Evolutionary conservation across 1,284 basidiomycete genomes (phyloP), one percentile per base, ranked within the genome.

Genomic region (Ustilago lituana): DNA sequence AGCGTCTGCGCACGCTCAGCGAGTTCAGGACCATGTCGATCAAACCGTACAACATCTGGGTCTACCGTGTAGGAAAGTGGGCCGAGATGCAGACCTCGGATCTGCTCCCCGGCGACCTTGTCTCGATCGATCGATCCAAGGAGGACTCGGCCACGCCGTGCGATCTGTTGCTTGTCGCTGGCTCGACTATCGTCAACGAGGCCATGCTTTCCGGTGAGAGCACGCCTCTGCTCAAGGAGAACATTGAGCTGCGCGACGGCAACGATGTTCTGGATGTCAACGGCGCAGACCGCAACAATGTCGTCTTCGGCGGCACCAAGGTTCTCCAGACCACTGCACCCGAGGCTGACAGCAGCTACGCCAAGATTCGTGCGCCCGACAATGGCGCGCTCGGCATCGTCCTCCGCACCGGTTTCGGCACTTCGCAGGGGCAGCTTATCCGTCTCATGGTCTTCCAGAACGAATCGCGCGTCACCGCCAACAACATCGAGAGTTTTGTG

Each of bases 21-120:
- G 80, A 82, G 57, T 82, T 82, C 63, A 69, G 80, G 29, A 79
- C 80, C 38, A 82, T 82, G 80, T 81, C 80, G 10, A 82, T 82
- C 57, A 68, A 80, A 65, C 80, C 80, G 11, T 82, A 71, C 69
- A 58, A 54, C 19, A 72, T 82, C 46, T 69, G 76, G 49, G 79
- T 76, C 36, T 76, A 75, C 48, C 76, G 80, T n/a, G 53, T 71
- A n/a, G 48, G 57, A 17, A 62, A 65, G 38, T 82, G 80, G 80
- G 46, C 44, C 7, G 76, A 80, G 55, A 60, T 77, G 37, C 59
- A 57, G 49, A 79, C 77, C 17, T 54, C 71, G 5, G 79, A 80
- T 12, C 64, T 82, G 20, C 62, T 82, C 4, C 80, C 80, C 2
- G 79, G 79, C 41, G 80, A 82, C 39, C 43, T 82, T n/a, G 75